These are phyloP conservation scores for Plasmopara muralis DNA, from an alignment of 352 stramenopile genomes.

Conservation along the genomic window DNA sequence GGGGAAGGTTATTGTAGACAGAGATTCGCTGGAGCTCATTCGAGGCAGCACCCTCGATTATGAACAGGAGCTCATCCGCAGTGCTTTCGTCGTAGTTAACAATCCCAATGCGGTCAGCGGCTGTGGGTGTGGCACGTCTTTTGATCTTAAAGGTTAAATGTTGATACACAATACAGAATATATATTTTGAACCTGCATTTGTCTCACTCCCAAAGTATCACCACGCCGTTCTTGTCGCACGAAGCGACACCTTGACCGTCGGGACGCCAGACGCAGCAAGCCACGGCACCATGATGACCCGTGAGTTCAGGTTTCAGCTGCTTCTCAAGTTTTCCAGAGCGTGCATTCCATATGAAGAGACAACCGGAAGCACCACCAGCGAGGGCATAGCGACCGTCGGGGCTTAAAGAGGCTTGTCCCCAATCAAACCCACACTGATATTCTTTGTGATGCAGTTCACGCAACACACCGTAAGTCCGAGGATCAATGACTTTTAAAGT, in stretches of 20 bases:
- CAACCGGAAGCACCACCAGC: slow-evolving; percentile 46
- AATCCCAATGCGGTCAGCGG: slow-evolving; percentile 96
- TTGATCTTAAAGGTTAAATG: slow-evolving; percentile 91
- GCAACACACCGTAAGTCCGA: slow-evolving; percentile 48
- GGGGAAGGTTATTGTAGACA: slow-evolving; percentile 87
- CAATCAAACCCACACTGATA: slow-evolving; percentile 80
- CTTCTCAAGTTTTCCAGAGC: slow-evolving; percentile 41
- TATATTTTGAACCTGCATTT: not conserved
- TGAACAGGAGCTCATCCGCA: slow-evolving; percentile 96
- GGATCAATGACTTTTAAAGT: slow-evolving; percentile 60
- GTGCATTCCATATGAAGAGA: slow-evolving; percentile 62
- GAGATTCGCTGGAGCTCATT: slow-evolving; percentile 92
- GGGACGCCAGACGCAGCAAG: slow-evolving; percentile 70
- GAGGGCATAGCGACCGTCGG: slow-evolving; percentile 49
- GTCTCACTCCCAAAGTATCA: slow-evolving; percentile 70
- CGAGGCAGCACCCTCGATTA: slow-evolving; percentile 93
- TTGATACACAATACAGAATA: slow-evolving; percentile 8
- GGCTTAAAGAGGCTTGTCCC: slow-evolving; percentile 69
- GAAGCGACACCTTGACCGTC: slow-evolving; percentile 57
- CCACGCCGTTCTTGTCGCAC: slow-evolving; percentile 76
- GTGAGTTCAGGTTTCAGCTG: slow-evolving; percentile 37
- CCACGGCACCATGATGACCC: slow-evolving; percentile 60
- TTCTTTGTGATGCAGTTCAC: slow-evolving; percentile 33
- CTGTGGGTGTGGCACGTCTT: slow-evolving; percentile 96
- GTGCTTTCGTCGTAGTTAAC: slow-evolving; percentile 92